Evolutionary conservation across 768 basidiomycete genomes (phyloP), one percentile per base, ranked within the genome.

Genomic region (Calocybe gangraenosa): DNA sequence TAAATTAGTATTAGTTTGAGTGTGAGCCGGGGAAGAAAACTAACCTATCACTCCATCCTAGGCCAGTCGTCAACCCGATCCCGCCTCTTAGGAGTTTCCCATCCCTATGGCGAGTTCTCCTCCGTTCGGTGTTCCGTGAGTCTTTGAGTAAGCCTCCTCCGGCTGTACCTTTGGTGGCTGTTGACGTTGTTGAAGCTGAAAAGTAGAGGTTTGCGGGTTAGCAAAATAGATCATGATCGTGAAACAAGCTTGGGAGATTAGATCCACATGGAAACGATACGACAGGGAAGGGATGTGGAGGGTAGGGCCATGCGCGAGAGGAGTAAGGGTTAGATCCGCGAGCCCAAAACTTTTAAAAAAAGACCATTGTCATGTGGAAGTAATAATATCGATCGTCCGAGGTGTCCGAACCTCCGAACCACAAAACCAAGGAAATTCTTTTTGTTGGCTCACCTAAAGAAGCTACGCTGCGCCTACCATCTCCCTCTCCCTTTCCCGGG

Each of bases 11-110:
- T 25, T 7, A 30, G 23, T 13, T 8, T 3, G 41, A 19, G 18
- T 9, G 15, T 30, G 31, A 39, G 15, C 28, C 10, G 17, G 19
- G n/a, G 7, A 7, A 3, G 13, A 2, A n/a, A 15, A 62, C 72
- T 11, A 28, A 82, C 79, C 81, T 83, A 53, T 86, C 84, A 53
- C 82, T 84, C 84, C 84, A 86, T 0, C 84, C 84, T 11, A 86
- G 62, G 5, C 84, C 84, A 7, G 84, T 86, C 3, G 84, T 86
- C 43, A 86, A 57, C 2, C 84, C 84, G 42, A 85, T 73, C 2
- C 84, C 84, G 1, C 81, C 84, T 38, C 67, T 61, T 44, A 86
- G 62, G 14, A 78, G 46, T n/a, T n/a, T n/a, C n/a, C 82, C 82
- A 53, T 86, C 82, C 2, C 82, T 74, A 59, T 85, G 84, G 20